Base-by-base conservation (phyloP, 306 rosid species). In the Mimosa bimucronata region DNA sequence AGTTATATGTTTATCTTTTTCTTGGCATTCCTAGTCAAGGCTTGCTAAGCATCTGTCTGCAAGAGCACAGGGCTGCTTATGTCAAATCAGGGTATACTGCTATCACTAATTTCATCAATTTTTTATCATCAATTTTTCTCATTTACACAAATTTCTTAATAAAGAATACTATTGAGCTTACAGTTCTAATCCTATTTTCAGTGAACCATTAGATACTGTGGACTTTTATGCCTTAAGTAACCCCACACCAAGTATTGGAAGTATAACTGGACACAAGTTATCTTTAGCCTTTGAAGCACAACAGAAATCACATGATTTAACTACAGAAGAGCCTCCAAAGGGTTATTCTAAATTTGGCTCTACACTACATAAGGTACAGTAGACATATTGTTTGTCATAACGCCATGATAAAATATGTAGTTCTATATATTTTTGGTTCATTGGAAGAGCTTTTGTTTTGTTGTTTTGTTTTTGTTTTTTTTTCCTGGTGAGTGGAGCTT, bases 21-120 rank as follows among this genome's bases (percentile, higher is more conserved):
- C 18, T 81, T 46, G 41, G 73, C 61, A 84, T 83, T 75, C 67
- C 31, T 73, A 90, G 92, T 84, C 94, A 92, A 80, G 81, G 81
- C 73, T 76, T 88, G 90, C 83, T 92, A 37, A 85, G 89, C 53
- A 70, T 53, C 74, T 90, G 94, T 83, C 73, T 92, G 86, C 92
- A 88, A 79, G 85, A 90, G 80, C 88, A 87, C 81, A 81, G 94
- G 90, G 92, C 92, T 81, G 88, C 86, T 79, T 87, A 88, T 69
- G 94, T 85, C 78, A 82, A 88, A 73, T 79, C 91, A 55, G 79
- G 89, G 92, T 89, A 85, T 41, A 80, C 45, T 46, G 66, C 42
- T 61, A 42, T 77, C 45, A 65, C 60, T 38, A 60, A 46, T 64
- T 76, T 71, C 66, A 19, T 66, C 31, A 6, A 21, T 60, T 74